These are phyloP conservation scores for Russula virescens DNA, from an alignment of 768 basidiomycete genomes.

Conservation along the genomic window DNA sequence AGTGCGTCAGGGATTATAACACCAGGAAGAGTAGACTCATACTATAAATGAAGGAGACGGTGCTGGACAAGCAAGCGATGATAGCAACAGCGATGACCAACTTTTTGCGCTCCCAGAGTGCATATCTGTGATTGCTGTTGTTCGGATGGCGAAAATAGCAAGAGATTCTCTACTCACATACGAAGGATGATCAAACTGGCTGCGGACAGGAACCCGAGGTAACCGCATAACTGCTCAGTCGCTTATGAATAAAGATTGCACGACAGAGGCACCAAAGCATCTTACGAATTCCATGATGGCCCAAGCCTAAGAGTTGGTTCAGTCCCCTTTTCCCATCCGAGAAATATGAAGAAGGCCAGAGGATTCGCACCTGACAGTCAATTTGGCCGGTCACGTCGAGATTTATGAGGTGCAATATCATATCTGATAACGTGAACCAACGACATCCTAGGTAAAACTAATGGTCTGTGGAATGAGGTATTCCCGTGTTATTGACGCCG, in stretches of 20 bases:
- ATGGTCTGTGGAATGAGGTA: not conserved
- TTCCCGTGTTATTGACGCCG: not conserved
- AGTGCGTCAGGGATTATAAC: not conserved
- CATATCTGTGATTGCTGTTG: not conserved
- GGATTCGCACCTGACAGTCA: conserved; percentile 5
- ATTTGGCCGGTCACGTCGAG: not conserved
- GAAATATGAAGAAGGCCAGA: not conserved
- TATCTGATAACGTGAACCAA: not conserved
- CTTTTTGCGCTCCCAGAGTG: conserved; percentile 10
- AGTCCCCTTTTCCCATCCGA: not conserved
- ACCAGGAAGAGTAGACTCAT: not conserved
- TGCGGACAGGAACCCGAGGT: conserved; percentile 1
- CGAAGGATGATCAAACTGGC: conserved; percentile 15
- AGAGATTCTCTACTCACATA: not conserved
- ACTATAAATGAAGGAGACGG: not conserved
- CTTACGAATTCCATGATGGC: not conserved
- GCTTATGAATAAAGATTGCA: not conserved
- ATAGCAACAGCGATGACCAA: not conserved
- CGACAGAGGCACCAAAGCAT: not conserved
- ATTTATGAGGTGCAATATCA: not conserved
- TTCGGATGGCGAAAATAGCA: not conserved
- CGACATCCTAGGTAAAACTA: conserved; percentile 17
- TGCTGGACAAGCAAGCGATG: not conserved
- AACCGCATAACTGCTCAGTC: not conserved
- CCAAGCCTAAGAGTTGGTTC: not conserved